Percentiles rank a stretch among this genome's conserved stretches.
Conservation (phyloP, 345 rosid genomes). For the Pugionium cornutum region DNA sequence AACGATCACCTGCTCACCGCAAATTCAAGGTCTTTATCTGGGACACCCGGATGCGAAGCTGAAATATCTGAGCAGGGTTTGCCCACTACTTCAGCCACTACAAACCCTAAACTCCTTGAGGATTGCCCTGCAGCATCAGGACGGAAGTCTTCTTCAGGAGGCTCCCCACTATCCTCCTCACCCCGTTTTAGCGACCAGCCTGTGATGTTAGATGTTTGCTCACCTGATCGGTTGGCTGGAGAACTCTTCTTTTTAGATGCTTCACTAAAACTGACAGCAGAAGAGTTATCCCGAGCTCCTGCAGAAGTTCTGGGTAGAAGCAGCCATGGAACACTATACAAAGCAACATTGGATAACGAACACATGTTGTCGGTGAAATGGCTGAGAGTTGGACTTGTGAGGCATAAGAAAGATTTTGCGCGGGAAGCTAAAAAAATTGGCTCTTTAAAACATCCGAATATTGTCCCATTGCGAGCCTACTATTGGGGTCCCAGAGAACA, state of each 20-base stretch:
- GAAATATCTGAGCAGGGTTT: constrained; percentile 63
- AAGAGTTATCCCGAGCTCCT: constrained; percentile 95
- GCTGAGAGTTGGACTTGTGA: constrained; percentile 92
- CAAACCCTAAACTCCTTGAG: constrained; percentile 62
- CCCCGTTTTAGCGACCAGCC: constrained; percentile 76
- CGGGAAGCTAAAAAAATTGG: constrained; percentile 86
- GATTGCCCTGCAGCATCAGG: constrained; percentile 59
- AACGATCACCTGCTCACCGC: constrained; percentile 85
- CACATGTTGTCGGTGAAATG: constrained; percentile 91
- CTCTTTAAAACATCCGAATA: constrained; percentile 66
- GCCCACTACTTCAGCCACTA: constrained; percentile 43
- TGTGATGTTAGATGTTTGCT: constrained; percentile 74
- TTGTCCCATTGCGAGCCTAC: constrained; percentile 82
- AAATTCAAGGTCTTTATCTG: constrained; percentile 78
- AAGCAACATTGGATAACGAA: constrained; percentile 82
- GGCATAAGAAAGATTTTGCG: constrained; percentile 84
- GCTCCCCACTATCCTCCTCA: constrained; percentile 75
- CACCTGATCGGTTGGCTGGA: constrained; percentile 95
- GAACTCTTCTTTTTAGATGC: constrained; percentile 79
- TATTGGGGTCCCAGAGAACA: constrained; percentile 98
- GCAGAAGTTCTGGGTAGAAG: constrained; percentile 99
- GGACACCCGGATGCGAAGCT: constrained; percentile 51
- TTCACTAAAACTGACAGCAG: constrained; percentile 76
- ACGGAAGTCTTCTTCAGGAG: constrained; percentile 68
- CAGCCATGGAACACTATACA: constrained; percentile 91